Conservation (phyloP, 805 yeast genomes). For the Cyberlindnera meyerae region DNA sequence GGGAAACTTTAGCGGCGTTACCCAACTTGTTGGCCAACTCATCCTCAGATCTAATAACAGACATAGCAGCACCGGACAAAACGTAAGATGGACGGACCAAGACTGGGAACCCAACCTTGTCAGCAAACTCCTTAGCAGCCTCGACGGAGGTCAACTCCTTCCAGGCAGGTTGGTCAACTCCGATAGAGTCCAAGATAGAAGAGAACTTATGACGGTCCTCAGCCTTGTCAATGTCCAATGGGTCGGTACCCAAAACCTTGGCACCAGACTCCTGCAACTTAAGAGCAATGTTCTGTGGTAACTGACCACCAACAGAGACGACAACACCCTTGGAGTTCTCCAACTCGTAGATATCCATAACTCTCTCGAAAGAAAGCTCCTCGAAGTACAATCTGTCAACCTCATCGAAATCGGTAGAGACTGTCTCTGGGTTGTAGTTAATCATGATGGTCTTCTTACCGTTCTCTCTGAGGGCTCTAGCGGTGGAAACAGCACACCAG, state of each 20-base stretch:
- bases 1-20: slow-evolving; percentile 87
- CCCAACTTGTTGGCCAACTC: slow-evolving; percentile 81
- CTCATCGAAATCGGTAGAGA: slow-evolving; percentile 96
- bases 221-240: slow-evolving; percentile 92
- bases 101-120: slow-evolving; percentile 88
- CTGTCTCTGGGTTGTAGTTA: slow-evolving; percentile 98
- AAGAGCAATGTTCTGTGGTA: slow-evolving; percentile 95
- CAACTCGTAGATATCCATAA: slow-evolving; percentile 92
- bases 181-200: slow-evolving; percentile 84
- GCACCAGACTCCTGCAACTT: slow-evolving; percentile 76
- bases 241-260: slow-evolving; percentile 87
- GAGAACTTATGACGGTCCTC: slow-evolving; percentile 99
- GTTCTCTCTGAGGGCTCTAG: slow-evolving; percentile 82
- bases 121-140: slow-evolving; percentile 84
- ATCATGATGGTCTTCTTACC: slow-evolving; percentile 93
- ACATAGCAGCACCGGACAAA: slow-evolving; percentile 98
- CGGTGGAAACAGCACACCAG: slow-evolving; percentile 99
- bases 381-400: slow-evolving; percentile 96
- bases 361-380: slow-evolving; percentile 92
- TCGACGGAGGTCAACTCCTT: slow-evolving; percentile 83
- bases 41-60: slow-evolving; percentile 72
- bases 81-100: slow-evolving; percentile 97
- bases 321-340: slow-evolving; percentile 88
- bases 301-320: slow-evolving; percentile 96
- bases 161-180: slow-evolving; percentile 97